Base-by-base conservation (phyloP, 805 yeast species). In the Metschnikowia chrysomelidarum region DNA sequence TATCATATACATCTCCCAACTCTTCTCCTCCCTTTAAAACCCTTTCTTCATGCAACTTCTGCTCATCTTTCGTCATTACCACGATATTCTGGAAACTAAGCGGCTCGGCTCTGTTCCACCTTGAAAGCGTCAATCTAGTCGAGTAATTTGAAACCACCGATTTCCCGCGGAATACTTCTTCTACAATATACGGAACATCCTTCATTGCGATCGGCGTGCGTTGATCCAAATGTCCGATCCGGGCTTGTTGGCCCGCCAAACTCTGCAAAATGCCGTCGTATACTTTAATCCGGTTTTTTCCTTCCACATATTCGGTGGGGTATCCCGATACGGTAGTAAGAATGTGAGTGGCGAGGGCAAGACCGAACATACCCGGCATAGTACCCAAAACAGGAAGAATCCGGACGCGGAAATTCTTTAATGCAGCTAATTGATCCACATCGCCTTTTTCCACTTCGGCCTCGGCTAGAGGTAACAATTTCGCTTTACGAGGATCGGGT, bases 351-450 rank as follows among this genome's bases (percentile, higher is more conserved):
- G 96, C 94, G 38, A 91, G 75, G 0, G 96, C 77, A 30, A 93
- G 71, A 1, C 98, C 99, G 65, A 93, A 93, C 62, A 91, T 82
- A 7, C 93, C 97, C 1, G 99, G 99, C 82, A 93, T 79, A 0
- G 98, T 87, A 3, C 98, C 98, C 44, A 93, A 64, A 0, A 93
- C 99, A 0, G 99, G 99, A 38, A 93, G 70, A 30, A 93, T 91
- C 50, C 99, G 73, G 8, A 89, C 97, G 49, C 99, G 74, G 68
- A 93, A 93, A 62, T 87, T 88, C 50, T 78, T 81, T 46, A 93
- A 62, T 2, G 96, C 94, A 41, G 94, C 78, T 27, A 93, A 68
- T 57, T 94, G 93, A 46, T 79, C 93, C 23, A 91, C 95, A 39
- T 79, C 70, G 17, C 96, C 96, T 58, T 80, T 78, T 36, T 76